A percentile compares a stretch with the other conserved stretches of the same genome.
Conservation (phyloP, 129 eudicot species). For the Helichrysum umbraculigerum region DNA sequence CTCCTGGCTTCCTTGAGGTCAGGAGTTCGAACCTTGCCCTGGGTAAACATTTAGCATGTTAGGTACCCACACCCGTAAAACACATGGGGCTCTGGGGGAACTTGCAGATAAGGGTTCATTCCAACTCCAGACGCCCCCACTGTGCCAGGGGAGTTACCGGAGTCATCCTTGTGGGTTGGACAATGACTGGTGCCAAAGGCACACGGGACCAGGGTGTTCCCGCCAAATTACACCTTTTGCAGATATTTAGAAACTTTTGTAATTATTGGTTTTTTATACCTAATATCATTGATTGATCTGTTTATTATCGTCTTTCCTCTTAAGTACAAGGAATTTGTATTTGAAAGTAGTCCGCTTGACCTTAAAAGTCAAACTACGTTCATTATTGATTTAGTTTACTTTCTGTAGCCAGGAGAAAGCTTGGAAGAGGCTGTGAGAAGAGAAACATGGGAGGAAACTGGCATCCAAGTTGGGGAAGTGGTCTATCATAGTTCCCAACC, state of each 20-base stretch:
- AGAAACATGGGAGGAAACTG: conserved; percentile 97
- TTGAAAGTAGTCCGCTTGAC: conserved; percentile 1
- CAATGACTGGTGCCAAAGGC: too few species aligned
- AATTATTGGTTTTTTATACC: not conserved
- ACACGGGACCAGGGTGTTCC: too few species aligned
- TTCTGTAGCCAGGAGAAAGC: conserved; percentile 88
- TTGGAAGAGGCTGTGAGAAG: conserved; percentile 97
- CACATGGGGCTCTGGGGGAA: too few species aligned
- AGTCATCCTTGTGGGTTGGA: too few species aligned
- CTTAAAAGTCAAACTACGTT: conserved; percentile 7
- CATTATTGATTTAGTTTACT: conserved; percentile 3
- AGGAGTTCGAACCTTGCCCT: too few species aligned
- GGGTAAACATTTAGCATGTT: too few species aligned
- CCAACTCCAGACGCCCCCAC: too few species aligned
- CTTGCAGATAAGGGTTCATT: too few species aligned
- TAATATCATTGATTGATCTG: not conserved
- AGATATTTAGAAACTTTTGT: not conserved
- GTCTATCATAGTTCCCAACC: conserved; percentile 94
- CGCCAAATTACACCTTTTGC: too few species aligned
- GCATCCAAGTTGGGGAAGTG: conserved; percentile 88
- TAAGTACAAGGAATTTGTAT: not conserved
- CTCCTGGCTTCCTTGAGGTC: too few species aligned
- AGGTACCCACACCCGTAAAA: too few species aligned
- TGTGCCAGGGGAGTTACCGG: too few species aligned
- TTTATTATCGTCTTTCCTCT: not conserved